Conservation (phyloP, 2,329 filamentous ascomycete species). For the Cladosporium sphaerospermum region DNA sequence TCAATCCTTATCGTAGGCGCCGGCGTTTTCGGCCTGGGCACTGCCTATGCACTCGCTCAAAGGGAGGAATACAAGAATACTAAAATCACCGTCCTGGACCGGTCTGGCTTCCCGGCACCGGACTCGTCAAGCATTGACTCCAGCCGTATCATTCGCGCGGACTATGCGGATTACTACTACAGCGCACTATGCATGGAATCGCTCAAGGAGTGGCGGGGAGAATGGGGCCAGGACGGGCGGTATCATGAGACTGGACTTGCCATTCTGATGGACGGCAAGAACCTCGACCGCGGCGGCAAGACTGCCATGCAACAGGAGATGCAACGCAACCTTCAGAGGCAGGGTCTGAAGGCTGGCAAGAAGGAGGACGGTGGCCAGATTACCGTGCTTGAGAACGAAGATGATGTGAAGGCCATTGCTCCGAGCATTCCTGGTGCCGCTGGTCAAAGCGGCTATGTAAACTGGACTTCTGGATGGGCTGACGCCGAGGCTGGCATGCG, state of each 20-base stretch:
- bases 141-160: conserved; percentile 59
- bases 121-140: conserved; percentile 49
- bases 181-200: conserved; percentile 65
- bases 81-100: conserved; percentile 53
- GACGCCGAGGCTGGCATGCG: conserved; percentile 66
- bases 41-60: conserved; percentile 63
- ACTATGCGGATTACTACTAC: conserved; percentile 79
- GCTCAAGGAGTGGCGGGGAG: conserved; percentile 62
- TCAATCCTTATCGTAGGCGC: conserved; percentile 46
- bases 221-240: conserved; percentile 54
- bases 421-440: conserved; percentile 35
- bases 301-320: conserved; percentile 46
- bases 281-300: conserved; percentile 32
- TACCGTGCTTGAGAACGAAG: conserved; percentile 32
- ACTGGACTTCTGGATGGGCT: conserved; percentile 71
- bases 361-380: conserved; percentile 29
- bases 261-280: conserved; percentile 51
- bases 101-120: conserved; percentile 51
- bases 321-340: conserved; percentile 53
- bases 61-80: conserved; percentile 48
- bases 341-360: conserved; percentile 39
- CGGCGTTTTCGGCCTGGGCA: conserved; percentile 55
- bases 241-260: conserved; percentile 67
- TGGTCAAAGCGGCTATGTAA: conserved; percentile 66
- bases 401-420: conserved; percentile 37